Conservation (phyloP, 352 stramenopile genomes). For the Globisporangium iwayamae region DNA sequence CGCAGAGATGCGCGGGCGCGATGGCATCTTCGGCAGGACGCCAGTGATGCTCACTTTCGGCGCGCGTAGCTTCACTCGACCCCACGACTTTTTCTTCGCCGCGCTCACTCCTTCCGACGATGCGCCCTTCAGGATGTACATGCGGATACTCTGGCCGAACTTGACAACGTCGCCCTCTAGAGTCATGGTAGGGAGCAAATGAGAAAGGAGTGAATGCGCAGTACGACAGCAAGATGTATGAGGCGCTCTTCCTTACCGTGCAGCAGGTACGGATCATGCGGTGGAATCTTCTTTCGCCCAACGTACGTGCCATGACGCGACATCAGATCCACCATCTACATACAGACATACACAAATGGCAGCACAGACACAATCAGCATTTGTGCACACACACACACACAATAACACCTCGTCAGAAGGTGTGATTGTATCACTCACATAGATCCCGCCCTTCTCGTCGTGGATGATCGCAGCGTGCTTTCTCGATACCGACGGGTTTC, state of each 20-base stretch:
- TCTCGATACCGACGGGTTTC: slow-evolving; percentile 82
- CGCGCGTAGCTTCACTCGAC: slow-evolving; percentile 66
- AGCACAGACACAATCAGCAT: background rate
- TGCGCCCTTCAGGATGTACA: slow-evolving; percentile 81
- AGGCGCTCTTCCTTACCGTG: slow-evolving; percentile 43
- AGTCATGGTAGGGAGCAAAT: background rate
- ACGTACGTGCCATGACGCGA: slow-evolving; percentile 86
- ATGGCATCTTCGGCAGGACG: slow-evolving; percentile 63
- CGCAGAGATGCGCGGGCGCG: slow-evolving; percentile 53
- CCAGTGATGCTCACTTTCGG: slow-evolving; percentile 68
- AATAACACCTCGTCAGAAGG: background rate
- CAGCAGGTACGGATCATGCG: slow-evolving; percentile 78
- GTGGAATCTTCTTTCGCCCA: slow-evolving; percentile 77
- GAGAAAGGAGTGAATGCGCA: background rate
- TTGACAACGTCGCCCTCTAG: slow-evolving; percentile 82
- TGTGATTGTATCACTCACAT: slow-evolving; percentile 35
- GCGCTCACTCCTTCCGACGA: slow-evolving; percentile 57
- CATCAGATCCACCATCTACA: slow-evolving; percentile 86
- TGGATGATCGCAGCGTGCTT: slow-evolving; percentile 88
- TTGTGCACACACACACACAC: background rate
- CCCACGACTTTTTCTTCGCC: slow-evolving; percentile 80
- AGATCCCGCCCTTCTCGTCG: slow-evolving; percentile 75
- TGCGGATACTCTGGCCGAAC: slow-evolving; percentile 84
- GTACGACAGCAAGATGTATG: background rate
- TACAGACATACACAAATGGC: slow-evolving; percentile 5